Base-by-base conservation (phyloP, 2,329 filamentous ascomycete species). In the Cryphonectria carpinicola region DNA sequence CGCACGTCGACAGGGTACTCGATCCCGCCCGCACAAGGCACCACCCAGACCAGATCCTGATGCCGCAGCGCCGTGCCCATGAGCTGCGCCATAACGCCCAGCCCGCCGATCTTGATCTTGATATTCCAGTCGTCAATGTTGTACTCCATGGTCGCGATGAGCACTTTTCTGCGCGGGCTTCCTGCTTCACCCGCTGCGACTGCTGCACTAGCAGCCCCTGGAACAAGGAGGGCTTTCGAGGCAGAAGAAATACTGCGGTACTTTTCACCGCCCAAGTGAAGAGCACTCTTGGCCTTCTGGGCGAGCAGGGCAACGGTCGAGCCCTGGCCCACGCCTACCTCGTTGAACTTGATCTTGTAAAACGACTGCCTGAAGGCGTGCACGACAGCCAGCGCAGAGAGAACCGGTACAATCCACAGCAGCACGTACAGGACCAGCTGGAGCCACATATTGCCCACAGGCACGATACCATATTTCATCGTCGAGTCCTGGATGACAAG, bases 81-180 rank as follows among this genome's bases (percentile, higher is more conserved):
- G 2, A 92, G 81, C 76, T 90, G 88, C 54, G 90, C 89, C 89
- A 92, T 92, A 72, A 92, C 90, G 78, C 90, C 90, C 13, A 92
- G 82, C 72, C 90, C 90, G 71, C 90, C 90, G 66, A 92, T 92
- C 80, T 92, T 92, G 80, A 92, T 89, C 79, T 90, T 92, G 79
- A 92, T 89, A 4, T 80, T 84, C 88, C 90, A 92, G 76, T 92
- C 90, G 70, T 90, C 88, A 72, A 92, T 91, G 73, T 92, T 89
- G 79, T 92, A 92, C 78, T 92, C 90, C 88, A 76, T 74, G 14
- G 75, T 76, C 41, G 75, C 75, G 37, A 76, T 76, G 3, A 76
- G 72, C 37, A 76, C 72, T 1, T 64, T 64, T 69, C 73, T 19
- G 62, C 77, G 74, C 54, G 79, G 76, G 2, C 76, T 76, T 58